Evolutionary conservation across 1,284 basidiomycete species (phyloP).

Genomic region (Papiliotrema terrestris): DNA sequence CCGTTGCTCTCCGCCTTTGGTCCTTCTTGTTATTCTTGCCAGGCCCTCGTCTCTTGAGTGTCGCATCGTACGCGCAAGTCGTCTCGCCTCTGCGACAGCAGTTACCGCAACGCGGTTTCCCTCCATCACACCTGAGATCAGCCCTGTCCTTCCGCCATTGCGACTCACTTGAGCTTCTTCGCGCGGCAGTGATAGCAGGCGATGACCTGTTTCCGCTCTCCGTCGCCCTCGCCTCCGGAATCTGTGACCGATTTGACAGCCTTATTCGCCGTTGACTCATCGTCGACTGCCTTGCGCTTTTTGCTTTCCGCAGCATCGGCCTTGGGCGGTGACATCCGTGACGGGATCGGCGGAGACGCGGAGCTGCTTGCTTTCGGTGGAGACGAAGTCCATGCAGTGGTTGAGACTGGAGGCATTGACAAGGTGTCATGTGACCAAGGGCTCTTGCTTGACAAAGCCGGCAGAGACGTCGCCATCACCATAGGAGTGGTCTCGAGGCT

Average conservation of each 20-base stretch:
- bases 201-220: constrained; percentile 18
- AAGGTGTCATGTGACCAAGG: too few relatives aligned
- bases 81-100: constrained; percentile 18
- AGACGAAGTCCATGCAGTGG: not conserved
- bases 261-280: not conserved
- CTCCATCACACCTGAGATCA: constrained; percentile 24
- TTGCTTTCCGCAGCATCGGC: too few relatives aligned
- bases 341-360: not conserved
- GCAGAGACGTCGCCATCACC: too few relatives aligned
- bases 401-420: not conserved
- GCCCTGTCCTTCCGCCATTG: not conserved
- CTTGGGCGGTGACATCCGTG: too few relatives aligned
- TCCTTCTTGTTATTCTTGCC: constrained; percentile 25
- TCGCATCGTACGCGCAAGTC: constrained; percentile 19
- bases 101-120: constrained; percentile 21
- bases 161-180: constrained; percentile 29
- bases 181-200: constrained; percentile 28
- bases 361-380: not conserved
- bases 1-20: not conserved
- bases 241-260: too few relatives aligned
- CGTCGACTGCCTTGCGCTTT: too few relatives aligned
- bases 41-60: constrained; percentile 21
- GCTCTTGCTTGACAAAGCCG: too few relatives aligned
- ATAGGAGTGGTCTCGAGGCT: not conserved
- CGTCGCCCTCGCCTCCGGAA: constrained; percentile 3